phyloP scores from a whole-genome alignment of 129 eudicot genomes.

The Oenanthe sinensis region DNA sequence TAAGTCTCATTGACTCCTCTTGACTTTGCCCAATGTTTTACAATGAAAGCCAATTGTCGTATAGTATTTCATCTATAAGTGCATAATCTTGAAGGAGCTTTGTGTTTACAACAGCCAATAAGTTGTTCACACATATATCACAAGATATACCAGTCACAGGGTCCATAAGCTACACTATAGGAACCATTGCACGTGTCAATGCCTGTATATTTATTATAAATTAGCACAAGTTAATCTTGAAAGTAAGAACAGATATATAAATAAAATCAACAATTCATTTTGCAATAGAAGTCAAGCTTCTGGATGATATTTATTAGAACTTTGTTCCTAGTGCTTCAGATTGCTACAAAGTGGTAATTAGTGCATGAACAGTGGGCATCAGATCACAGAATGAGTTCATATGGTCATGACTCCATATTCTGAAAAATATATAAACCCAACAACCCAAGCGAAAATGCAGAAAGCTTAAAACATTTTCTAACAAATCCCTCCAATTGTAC shows the following conservation, averaged over 20 bases:
- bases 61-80: conserved; percentile 67
- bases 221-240: background rate
- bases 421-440: too few species aligned
- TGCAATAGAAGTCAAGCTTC: background rate
- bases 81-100: conserved; percentile 87
- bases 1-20: conserved; percentile 91
- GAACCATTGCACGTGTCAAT: conserved; percentile 83
- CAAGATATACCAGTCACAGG: conserved; percentile 81
- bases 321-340: background rate
- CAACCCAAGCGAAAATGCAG: too few species aligned
- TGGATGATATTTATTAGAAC: background rate
- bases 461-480: too few species aligned
- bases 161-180: conserved; percentile 96
- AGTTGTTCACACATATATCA: conserved; percentile 87
- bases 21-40: conserved; percentile 95
- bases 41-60: conserved; percentile 76
- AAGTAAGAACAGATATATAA: background rate
- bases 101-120: conserved; percentile 88
- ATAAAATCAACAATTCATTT: background rate
- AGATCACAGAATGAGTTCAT: background rate
- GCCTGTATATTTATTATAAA: conserved; percentile 45
- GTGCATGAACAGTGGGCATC: background rate
- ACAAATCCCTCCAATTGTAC: conserved; percentile 84
- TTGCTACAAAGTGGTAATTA: background rate
- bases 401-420: too few species aligned